phyloP scores from a whole-genome alignment of 1,284 basidiomycete species.

The Mycena citricolor region DNA sequence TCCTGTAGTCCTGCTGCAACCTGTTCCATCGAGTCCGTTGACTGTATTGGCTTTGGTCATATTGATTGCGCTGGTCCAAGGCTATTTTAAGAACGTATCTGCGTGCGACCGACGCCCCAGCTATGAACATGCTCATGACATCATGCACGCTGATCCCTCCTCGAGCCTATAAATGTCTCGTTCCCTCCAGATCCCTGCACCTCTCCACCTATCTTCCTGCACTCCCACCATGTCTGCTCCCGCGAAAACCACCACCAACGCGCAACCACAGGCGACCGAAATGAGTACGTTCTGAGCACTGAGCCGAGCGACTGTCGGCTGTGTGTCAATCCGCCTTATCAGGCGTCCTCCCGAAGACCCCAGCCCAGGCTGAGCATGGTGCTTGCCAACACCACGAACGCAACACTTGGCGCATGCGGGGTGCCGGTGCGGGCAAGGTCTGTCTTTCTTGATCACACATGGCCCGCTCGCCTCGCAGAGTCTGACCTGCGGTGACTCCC shows the following conservation, averaged over 20 bases:
- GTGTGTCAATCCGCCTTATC: background rate
- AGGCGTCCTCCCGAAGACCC: slow-evolving; percentile 39
- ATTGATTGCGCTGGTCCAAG: too few relatives aligned
- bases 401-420: slow-evolving; percentile 54
- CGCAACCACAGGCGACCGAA: slow-evolving; percentile 51
- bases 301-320: background rate
- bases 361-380: slow-evolving; percentile 30
- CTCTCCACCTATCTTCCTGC: background rate
- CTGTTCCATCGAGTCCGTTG: too few relatives aligned
- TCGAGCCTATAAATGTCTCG: too few relatives aligned
- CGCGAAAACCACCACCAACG: slow-evolving; percentile 32
- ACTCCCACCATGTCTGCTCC: slow-evolving; percentile 15
- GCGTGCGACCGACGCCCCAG: too few relatives aligned
- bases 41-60: too few relatives aligned
- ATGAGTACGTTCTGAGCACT: slow-evolving; percentile 46
- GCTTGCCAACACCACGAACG: slow-evolving; percentile 24
- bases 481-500: background rate
- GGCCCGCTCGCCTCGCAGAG: slow-evolving; percentile 12
- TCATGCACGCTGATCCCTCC: too few relatives aligned
- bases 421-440: slow-evolving; percentile 62
- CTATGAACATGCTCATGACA: too few relatives aligned
- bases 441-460: slow-evolving; percentile 20
- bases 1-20: too few relatives aligned
- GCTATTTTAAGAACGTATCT: too few relatives aligned
- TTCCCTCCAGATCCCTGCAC: too few relatives aligned